These are phyloP conservation scores for Gynostemma pentaphyllum DNA, from an alignment of 306 rosid species.

Conservation along the genomic window DNA sequence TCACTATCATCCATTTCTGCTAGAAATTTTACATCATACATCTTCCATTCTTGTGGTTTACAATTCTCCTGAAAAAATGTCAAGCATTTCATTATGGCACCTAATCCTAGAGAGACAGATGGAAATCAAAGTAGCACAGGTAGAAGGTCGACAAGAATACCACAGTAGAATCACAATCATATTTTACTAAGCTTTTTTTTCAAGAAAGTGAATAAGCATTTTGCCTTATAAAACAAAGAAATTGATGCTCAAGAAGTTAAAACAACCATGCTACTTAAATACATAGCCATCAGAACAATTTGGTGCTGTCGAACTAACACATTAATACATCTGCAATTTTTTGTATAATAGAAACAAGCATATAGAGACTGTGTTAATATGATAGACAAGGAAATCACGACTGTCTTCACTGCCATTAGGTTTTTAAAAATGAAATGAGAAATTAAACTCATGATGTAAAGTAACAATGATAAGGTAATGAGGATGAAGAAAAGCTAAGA, in stretches of 20 bases:
- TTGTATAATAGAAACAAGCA: not conserved
- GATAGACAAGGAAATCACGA: not conserved
- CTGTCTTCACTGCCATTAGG: not conserved
- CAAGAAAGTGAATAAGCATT: not conserved
- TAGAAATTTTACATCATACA: not conserved
- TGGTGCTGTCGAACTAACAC: not conserved
- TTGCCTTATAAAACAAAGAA: not conserved
- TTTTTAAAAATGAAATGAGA: not conserved
- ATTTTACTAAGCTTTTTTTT: not conserved
- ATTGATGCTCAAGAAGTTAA: not conserved
- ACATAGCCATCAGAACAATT: not conserved
- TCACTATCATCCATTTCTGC: constrained; percentile 15
- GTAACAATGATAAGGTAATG: not conserved
- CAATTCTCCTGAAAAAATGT: constrained; percentile 26
- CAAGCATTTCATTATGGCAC: not conserved
- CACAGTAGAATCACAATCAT: not conserved
- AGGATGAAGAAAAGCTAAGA: not conserved
- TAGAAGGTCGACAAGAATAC: not conserved
- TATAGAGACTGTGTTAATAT: not conserved
- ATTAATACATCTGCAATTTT: not conserved
- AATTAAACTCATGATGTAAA: not conserved
- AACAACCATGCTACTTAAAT: not conserved
- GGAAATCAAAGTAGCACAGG: not conserved
- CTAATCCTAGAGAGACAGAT: not conserved
- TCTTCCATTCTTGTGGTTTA: constrained; percentile 24